These are phyloP conservation scores for Hanseniaspora nectarophila DNA, from an alignment of 805 yeast genomes.

Conservation along the genomic window DNA sequence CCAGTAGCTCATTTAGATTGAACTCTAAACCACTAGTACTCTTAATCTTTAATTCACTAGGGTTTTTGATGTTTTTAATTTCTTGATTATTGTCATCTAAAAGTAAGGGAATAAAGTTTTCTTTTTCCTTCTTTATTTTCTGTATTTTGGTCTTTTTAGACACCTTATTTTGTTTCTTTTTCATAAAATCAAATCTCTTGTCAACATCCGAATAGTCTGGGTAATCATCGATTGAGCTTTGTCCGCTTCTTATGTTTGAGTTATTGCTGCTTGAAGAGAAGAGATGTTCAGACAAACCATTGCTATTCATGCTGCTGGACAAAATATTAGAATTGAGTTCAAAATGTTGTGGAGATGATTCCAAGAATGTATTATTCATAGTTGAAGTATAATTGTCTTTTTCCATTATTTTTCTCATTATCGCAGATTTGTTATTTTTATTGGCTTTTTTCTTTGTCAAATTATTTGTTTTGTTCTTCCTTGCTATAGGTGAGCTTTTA, in stretches of 20 bases:
- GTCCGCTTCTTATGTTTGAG: background rate
- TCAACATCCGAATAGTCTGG: conserved; percentile 9
- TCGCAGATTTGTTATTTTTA: background rate
- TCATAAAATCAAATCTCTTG: conserved; percentile 10
- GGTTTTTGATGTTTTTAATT: background rate
- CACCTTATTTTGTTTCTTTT: conserved; percentile 1
- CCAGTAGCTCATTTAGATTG: background rate
- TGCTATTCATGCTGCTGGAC: background rate
- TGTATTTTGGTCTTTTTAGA: conserved; percentile 3
- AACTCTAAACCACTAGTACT: conserved; percentile 1
- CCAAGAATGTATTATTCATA: background rate
- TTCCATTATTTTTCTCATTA: conserved; percentile 14
- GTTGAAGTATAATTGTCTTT: conserved; percentile 1
- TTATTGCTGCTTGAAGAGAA: conserved; percentile 6
- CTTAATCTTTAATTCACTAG: background rate
- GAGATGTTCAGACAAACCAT: background rate
- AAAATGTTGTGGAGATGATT: background rate
- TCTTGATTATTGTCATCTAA: background rate
- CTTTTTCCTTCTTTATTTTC: conserved; percentile 6
- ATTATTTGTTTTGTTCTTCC: background rate
- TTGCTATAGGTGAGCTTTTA: conserved; percentile 5
- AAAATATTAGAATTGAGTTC: background rate
- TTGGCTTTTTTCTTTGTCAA: background rate
- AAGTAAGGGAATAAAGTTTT: conserved; percentile 7
- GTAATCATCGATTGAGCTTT: background rate